Evolutionary conservation across 768 basidiomycete genomes (phyloP), one percentile per base, ranked within the genome.

Genomic region (Pleurotus djamor): DNA sequence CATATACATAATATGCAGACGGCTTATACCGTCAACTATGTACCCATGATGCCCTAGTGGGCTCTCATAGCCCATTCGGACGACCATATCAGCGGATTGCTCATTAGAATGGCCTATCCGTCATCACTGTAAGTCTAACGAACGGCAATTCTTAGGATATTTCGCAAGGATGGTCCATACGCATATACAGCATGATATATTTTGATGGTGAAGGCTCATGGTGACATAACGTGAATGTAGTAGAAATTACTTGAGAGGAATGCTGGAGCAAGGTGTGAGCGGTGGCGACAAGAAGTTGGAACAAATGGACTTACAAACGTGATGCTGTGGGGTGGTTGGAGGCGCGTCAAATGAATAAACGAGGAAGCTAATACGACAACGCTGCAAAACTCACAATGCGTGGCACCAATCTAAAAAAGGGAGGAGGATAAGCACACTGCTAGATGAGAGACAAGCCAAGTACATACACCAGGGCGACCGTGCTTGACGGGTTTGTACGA

Each of bases 401-500:
- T 94, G 60, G 93, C 94, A 86, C 91, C 91, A 65, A 93, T 93
- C 88, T 90, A 60, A 44, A 66, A 4, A 38, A 38, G 57, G 17
- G 34, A 41, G 50, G 60, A n/a, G 60, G 68, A 10, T 66, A 64
- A 60, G 64, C 55, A 36, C 7, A 21, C 33, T 43, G 6, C 9
- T 35, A 6, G 60, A 17, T 3, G 13, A 34, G 33, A 52, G 34
- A 16, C 45, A 14, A 38, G 43, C 32, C 61, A 9, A 17, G 33
- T 45, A 83, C 92, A 73, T 80, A 94, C 91, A 94, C 96, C 96
- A 69, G 97, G 96, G 69, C 96, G 94, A 85, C 96, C 96, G 84
- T 99, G 96, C 83, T 96, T 96, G 77, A 99, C 96, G 69, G 96
- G 96, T 73, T 91, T 86, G 90, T 97, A 98, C 61, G 96, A 94